These are phyloP conservation scores for Hebeloma cylindrosporum DNA, from an alignment of 768 basidiomycete species.

Conservation along the genomic window DNA sequence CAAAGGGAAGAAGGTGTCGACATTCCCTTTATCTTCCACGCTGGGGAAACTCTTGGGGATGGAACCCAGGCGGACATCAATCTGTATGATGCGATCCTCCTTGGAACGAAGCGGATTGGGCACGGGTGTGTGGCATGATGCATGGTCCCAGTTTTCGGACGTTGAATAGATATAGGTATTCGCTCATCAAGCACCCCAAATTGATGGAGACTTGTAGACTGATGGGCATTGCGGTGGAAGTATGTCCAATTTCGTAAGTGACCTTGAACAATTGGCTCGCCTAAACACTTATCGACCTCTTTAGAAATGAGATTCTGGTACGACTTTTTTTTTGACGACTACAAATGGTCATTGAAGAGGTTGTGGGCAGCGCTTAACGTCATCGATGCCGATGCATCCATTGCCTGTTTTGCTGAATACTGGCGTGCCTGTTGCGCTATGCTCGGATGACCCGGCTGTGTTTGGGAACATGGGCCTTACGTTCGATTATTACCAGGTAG, in stretches of 20 bases:
- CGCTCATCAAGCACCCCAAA: slow-evolving; percentile 74
- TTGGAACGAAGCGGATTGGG: slow-evolving; percentile 79
- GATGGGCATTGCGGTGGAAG: slow-evolving; percentile 63
- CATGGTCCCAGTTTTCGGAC: neutral
- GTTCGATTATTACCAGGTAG: slow-evolving; percentile 77
- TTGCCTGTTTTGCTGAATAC: slow-evolving; percentile 70
- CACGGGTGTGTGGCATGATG: slow-evolving; percentile 63
- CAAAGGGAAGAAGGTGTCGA: slow-evolving; percentile 57
- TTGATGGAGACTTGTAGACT: slow-evolving; percentile 68
- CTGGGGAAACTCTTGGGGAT: slow-evolving; percentile 79
- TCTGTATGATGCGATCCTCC: slow-evolving; percentile 74
- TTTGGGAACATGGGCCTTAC: slow-evolving; percentile 80
- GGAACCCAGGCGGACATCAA: slow-evolving; percentile 70
- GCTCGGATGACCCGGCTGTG: slow-evolving; percentile 74
- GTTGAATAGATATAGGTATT: slow-evolving; percentile 49
- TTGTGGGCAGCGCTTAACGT: slow-evolving; percentile 57
- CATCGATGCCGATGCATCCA: slow-evolving; percentile 81
- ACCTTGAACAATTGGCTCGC: slow-evolving; percentile 2
- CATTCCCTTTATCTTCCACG: slow-evolving; percentile 79
- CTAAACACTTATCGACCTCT: slow-evolving; percentile 1
- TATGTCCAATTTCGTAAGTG: slow-evolving; percentile 80
- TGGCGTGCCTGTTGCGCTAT: slow-evolving; percentile 68
- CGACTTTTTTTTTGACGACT: slow-evolving; percentile 9
- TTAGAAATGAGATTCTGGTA: slow-evolving; percentile 75
- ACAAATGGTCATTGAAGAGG: neutral